Conservation (phyloP, 768 basidiomycete species). For the Leccinum arenicola region DNA sequence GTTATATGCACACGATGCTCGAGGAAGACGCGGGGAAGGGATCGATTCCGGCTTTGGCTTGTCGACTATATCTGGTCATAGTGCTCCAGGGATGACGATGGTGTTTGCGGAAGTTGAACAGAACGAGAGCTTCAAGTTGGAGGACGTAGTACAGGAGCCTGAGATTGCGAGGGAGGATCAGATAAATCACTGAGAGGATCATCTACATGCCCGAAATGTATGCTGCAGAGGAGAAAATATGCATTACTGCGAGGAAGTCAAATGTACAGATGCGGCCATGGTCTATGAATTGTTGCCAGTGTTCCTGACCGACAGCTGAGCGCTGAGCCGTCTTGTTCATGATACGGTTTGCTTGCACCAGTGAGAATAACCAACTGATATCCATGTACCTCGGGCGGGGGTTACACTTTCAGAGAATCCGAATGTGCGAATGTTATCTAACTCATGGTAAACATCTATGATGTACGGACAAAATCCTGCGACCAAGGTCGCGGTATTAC, state of each 20-base stretch:
- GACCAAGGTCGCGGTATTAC: slow-evolving; percentile 5
- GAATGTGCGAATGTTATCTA: background rate
- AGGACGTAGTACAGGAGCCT: background rate
- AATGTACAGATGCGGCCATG: too few relatives aligned
- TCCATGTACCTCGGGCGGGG: too few relatives aligned
- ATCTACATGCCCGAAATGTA: background rate
- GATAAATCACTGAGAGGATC: background rate
- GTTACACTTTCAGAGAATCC: background rate
- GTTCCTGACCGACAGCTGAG: too few relatives aligned
- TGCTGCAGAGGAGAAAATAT: too few relatives aligned
- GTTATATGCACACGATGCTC: background rate
- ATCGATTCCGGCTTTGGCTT: background rate
- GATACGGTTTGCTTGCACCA: too few relatives aligned
- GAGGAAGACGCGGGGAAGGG: background rate
- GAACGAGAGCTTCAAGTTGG: background rate
- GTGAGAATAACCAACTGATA: too few relatives aligned
- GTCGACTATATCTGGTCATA: too few relatives aligned
- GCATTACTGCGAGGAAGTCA: too few relatives aligned
- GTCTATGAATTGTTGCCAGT: too few relatives aligned
- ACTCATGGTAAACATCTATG: slow-evolving; percentile 7
- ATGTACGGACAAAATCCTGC: background rate
- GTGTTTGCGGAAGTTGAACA: background rate
- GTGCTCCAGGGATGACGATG: too few relatives aligned
- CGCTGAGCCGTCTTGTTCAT: too few relatives aligned
- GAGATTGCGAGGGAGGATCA: background rate